Percentiles rank a stretch among this genome's conserved stretches.
These are phyloP conservation scores for Sanguinoderma infundibulare DNA, from an alignment of 1,284 basidiomycete genomes.

Conservation along the genomic window DNA sequence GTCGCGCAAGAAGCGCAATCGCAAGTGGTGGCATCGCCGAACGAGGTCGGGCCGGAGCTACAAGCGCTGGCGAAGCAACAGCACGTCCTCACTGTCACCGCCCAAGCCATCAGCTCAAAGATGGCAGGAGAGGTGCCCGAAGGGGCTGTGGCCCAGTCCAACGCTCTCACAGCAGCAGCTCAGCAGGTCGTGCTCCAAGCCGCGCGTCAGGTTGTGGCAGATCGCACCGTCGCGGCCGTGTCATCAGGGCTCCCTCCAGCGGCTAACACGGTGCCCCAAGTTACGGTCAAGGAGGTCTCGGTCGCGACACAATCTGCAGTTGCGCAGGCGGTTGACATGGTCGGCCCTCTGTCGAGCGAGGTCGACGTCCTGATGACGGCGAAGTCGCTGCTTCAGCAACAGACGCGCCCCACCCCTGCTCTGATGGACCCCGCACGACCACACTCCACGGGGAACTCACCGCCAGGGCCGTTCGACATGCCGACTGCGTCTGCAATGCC, in stretches of 20 bases:
- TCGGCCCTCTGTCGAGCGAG: conserved; percentile 63
- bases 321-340: conserved; percentile 68
- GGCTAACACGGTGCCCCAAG: conserved; percentile 44
- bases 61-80: conserved; percentile 79
- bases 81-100: conserved; percentile 76
- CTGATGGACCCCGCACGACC: conserved; percentile 28
- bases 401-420: conserved; percentile 29
- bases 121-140: conserved; percentile 55
- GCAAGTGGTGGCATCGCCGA: conserved; percentile 60
- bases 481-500: conserved; percentile 8
- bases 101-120: conserved; percentile 74
- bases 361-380: conserved; percentile 72
- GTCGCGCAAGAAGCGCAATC: conserved; percentile 75
- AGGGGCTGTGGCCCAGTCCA: conserved; percentile 46
- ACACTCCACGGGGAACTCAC: conserved; percentile 32
- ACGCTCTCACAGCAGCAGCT: conserved; percentile 67
- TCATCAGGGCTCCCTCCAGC: conserved; percentile 45
- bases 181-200: conserved; percentile 81
- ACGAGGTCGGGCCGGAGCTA: conserved; percentile 52
- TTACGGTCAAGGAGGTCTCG: conserved; percentile 78
- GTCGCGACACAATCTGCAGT: conserved; percentile 77
- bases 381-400: conserved; percentile 61
- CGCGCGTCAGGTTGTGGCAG: conserved; percentile 67
- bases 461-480: conserved; percentile 23
- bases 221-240: conserved; percentile 51